A percentile compares a stretch with the other conserved stretches of the same genome.
Conservation (phyloP, 139 green algal genomes). For the Chlorella vulgaris region DNA sequence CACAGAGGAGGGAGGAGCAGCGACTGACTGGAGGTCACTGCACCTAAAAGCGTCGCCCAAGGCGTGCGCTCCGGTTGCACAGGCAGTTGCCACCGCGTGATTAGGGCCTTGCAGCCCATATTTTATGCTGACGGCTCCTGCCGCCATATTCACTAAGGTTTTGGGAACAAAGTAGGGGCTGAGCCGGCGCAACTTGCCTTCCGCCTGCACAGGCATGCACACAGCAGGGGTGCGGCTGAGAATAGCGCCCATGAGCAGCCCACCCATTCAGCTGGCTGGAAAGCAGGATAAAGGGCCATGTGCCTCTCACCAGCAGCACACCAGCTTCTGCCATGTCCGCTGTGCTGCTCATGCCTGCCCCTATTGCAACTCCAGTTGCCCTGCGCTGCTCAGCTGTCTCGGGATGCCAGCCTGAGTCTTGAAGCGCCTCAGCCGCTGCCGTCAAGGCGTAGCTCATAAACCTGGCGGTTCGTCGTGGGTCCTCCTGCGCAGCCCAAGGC, state of each 20-base stretch:
- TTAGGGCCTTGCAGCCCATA: constrained; percentile 82
- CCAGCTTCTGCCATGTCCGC: constrained; percentile 79
- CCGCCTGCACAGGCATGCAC: constrained; percentile 20
- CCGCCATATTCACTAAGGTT: constrained; percentile 92
- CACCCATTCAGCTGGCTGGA: too few relatives aligned
- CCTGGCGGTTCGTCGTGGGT: constrained; percentile 33
- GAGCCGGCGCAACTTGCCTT: constrained; percentile 65
- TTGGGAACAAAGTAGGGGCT: constrained; percentile 93
- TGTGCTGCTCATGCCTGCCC: constrained; percentile 87
- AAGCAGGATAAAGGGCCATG: not conserved
- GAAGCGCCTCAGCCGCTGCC: constrained; percentile 67
- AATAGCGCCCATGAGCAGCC: too few relatives aligned
- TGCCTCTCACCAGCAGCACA: constrained; percentile 49
- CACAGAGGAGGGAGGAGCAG: too few relatives aligned
- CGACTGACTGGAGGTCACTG: too few relatives aligned
- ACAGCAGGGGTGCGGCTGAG: too few relatives aligned
- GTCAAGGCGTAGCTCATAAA: constrained; percentile 64
- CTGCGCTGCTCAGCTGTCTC: constrained; percentile 29
- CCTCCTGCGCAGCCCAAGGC: constrained; percentile 10
- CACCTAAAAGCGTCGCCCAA: constrained; percentile 79
- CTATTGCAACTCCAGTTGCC: constrained; percentile 82
- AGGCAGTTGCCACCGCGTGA: constrained; percentile 75
- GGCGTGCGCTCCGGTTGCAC: constrained; percentile 72
- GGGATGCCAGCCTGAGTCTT: constrained; percentile 63
- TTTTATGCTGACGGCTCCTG: constrained; percentile 87